A percentile compares a stretch with the other conserved stretches of the same genome.
These are phyloP conservation scores for Saturnispora ahearnii DNA, from an alignment of 805 yeast genomes.

Conservation along the genomic window DNA sequence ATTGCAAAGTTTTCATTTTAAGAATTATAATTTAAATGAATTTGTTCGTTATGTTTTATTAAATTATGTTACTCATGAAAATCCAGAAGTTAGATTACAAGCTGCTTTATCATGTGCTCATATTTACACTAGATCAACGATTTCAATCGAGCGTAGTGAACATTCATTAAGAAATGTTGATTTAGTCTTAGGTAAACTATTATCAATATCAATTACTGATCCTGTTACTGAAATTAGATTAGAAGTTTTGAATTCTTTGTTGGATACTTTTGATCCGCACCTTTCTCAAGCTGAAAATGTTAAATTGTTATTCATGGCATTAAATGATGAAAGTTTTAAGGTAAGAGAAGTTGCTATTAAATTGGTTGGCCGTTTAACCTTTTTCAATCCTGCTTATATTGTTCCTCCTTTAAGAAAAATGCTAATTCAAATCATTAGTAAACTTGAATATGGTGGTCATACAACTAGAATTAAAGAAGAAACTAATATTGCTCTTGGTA, in stretches of 20 bases:
- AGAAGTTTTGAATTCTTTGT: conserved; percentile 66
- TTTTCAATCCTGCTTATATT: conserved; percentile 89
- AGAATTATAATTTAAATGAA: conserved; percentile 69
- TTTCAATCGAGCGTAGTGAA: conserved; percentile 74
- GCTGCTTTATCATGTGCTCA: conserved; percentile 81
- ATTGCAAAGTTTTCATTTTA: conserved; percentile 66
- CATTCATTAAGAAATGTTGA: conserved; percentile 76
- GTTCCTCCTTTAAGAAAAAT: conserved; percentile 88
- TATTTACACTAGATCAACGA: conserved; percentile 68
- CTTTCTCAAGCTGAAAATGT: conserved; percentile 91
- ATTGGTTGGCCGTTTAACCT: conserved; percentile 75
- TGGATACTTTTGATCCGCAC: conserved; percentile 78
- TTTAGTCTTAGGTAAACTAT: conserved; percentile 70
- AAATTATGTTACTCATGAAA: conserved; percentile 74
- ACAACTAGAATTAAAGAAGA: conserved; percentile 73
- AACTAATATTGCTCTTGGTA: conserved; percentile 64
- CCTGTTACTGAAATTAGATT: conserved; percentile 78
- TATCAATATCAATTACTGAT: conserved; percentile 82
- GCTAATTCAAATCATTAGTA: conserved; percentile 74
- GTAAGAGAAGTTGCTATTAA: conserved; percentile 71
- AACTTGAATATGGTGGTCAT: conserved; percentile 71
- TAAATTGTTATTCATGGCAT: conserved; percentile 71
- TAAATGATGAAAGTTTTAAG: conserved; percentile 83
- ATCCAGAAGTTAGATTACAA: conserved; percentile 67
- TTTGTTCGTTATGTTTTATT: conserved; percentile 80